Evolutionary conservation across 2,329 filamentous ascomycete species (phyloP).

Genomic region (Colletotrichum navitas): DNA sequence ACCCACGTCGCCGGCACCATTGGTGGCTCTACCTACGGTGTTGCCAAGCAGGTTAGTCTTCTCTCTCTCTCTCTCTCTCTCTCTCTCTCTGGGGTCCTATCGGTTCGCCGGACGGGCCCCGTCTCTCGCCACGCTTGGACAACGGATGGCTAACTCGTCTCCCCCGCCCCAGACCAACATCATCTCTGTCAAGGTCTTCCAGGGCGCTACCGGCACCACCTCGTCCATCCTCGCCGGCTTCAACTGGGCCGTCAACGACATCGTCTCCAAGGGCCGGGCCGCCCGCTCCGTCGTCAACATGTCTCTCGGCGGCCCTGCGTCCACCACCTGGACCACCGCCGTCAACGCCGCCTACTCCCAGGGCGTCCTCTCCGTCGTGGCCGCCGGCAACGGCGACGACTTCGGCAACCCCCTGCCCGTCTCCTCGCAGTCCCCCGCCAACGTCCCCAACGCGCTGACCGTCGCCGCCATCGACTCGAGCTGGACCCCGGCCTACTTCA

Average conservation of each 20-base stretch:
- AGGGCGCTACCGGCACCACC: constrained; percentile 47
- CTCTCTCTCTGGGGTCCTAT: not conserved
- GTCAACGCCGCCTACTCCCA: constrained; percentile 58
- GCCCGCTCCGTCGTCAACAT: constrained; percentile 65
- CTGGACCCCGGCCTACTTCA: constrained; percentile 58
- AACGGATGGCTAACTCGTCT: not conserved
- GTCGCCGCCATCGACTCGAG: constrained; percentile 62
- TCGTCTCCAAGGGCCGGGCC: constrained; percentile 55
- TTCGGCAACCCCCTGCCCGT: constrained; percentile 37
- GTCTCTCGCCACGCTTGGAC: not conserved
- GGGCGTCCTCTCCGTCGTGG: constrained; percentile 66
- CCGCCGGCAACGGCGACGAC: constrained; percentile 66
- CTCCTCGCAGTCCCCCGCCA: constrained; percentile 60
- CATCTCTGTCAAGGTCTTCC: constrained; percentile 62
- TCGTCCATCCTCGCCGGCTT: constrained; percentile 51
- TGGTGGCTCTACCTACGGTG: constrained; percentile 58
- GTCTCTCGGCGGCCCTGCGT: constrained; percentile 64
- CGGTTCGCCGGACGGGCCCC: not conserved
- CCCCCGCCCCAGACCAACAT: constrained; percentile 47
- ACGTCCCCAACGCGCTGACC: constrained; percentile 61
- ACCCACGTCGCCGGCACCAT: constrained; percentile 63
- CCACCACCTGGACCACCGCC: constrained; percentile 60
- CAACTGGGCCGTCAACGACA: constrained; percentile 61
- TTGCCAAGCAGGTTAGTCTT: constrained; percentile 55
- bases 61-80: not conserved